A percentile compares a stretch with the other conserved stretches of the same genome.
These are phyloP conservation scores for Nasturtium officinale DNA, from an alignment of 345 rosid species.

Conservation along the genomic window DNA sequence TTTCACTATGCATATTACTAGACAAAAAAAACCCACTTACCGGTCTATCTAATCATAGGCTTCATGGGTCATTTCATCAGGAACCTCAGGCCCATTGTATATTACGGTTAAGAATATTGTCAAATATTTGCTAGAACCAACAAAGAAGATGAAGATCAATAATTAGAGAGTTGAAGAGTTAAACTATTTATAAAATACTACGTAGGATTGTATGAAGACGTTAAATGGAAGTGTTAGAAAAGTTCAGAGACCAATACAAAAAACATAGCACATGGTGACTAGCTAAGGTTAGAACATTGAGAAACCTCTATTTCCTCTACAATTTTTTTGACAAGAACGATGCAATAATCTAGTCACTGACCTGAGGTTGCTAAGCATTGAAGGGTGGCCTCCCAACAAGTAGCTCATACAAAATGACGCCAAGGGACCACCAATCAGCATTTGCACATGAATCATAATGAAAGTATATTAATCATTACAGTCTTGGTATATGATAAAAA, in stretches of 20 bases:
- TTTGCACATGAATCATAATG: slow-evolving; percentile 62
- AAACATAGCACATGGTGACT: neutral
- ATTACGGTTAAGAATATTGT: slow-evolving; percentile 87
- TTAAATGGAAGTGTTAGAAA: slow-evolving; percentile 1
- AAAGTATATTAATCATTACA: neutral
- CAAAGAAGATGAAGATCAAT: slow-evolving; percentile 26
- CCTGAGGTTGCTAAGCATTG: slow-evolving; percentile 58
- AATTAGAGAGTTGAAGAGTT: slow-evolving; percentile 16
- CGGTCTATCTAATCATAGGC: slow-evolving; percentile 78
- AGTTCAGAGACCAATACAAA: slow-evolving; percentile 5
- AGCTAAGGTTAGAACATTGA: slow-evolving; percentile 17
- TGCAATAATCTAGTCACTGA: slow-evolving; percentile 31
- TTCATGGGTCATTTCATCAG: slow-evolving; percentile 82
- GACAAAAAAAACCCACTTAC: slow-evolving; percentile 45
- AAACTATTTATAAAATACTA: neutral
- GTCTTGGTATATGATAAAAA: slow-evolving; percentile 19
- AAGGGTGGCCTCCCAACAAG: slow-evolving; percentile 92
- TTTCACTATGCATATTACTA: neutral
- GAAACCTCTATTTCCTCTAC: slow-evolving; percentile 9
- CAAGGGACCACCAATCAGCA: slow-evolving; percentile 99
- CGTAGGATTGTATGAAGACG: neutral
- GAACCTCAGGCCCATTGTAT: slow-evolving; percentile 90
- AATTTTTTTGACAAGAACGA: slow-evolving; percentile 1
- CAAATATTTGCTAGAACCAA: slow-evolving; percentile 75
- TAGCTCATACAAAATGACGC: slow-evolving; percentile 80